phyloP scores from a whole-genome alignment of 2,329 filamentous ascomycete species.

The Fusarium newnesense region DNA sequence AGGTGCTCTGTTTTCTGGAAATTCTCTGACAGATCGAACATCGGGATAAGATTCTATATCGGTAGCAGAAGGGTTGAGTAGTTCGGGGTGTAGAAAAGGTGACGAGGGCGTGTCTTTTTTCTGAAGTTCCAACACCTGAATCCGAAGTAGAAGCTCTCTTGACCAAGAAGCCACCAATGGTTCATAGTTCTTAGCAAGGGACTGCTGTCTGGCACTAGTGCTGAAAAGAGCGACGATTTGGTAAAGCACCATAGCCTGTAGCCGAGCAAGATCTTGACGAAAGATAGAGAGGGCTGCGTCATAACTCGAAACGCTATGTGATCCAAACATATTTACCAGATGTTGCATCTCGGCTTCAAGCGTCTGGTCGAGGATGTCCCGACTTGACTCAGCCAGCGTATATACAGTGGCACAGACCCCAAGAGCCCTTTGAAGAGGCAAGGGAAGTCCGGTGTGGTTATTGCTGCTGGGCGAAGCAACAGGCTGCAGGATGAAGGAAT shows the following conservation, averaged over 20 bases:
- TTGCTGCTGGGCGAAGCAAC: not conserved
- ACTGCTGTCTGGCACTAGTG: not conserved
- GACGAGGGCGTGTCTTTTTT: not conserved
- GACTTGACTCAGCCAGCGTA: not conserved
- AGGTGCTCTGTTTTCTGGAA: not conserved
- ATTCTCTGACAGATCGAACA: not conserved
- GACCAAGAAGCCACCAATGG: conserved; percentile 13
- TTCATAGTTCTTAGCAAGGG: not conserved
- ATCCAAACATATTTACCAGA: not conserved
- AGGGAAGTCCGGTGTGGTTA: not conserved
- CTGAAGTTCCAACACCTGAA: not conserved
- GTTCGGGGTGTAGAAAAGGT: accelerated
- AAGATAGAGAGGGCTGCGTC: not conserved
- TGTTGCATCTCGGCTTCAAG: conserved; percentile 3
- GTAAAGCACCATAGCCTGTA: conserved; percentile 17
- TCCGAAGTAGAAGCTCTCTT: conserved; percentile 9
- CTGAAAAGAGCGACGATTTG: conserved; percentile 19
- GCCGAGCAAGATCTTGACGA: not conserved
- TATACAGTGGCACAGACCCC: conserved; percentile 4
- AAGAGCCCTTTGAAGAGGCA: conserved; percentile 1
- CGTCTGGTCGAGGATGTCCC: not conserved
- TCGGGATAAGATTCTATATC: not conserved
- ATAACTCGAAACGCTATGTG: not conserved
- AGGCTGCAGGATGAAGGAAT: not conserved
- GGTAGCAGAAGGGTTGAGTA: not conserved